Percentiles rank a stretch among this genome's conserved stretches.
phyloP scores from a whole-genome alignment of 2,329 filamentous ascomycete species.

The Fusarium staphyleae region DNA sequence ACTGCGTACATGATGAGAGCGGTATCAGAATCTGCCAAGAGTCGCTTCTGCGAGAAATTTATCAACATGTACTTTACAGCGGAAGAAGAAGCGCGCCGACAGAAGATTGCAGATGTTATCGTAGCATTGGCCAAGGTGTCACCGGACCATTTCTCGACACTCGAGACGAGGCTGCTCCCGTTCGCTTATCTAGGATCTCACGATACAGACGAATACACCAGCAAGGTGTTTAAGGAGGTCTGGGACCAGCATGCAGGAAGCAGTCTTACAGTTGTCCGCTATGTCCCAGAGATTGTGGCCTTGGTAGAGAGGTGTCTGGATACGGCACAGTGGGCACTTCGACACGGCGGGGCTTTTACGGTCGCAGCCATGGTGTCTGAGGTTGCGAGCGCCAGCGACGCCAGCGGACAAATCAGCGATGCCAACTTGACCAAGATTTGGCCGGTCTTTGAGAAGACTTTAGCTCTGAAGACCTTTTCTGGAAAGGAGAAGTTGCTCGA shows the following conservation, averaged over 20 bases:
- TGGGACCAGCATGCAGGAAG: conserved; percentile 94
- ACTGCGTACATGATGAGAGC: conserved; percentile 82
- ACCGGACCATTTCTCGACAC: conserved; percentile 82
- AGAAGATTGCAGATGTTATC: conserved; percentile 83
- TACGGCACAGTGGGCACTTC: conserved; percentile 86
- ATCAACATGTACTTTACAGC: conserved; percentile 80
- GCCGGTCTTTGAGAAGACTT: conserved; percentile 81
- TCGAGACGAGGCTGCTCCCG: conserved; percentile 79
- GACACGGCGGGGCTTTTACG: conserved; percentile 84
- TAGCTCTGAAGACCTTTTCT: conserved; percentile 89
- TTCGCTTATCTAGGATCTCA: conserved; percentile 89
- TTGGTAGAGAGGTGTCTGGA: conserved; percentile 74
- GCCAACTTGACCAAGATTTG: conserved; percentile 72
- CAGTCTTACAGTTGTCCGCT: conserved; percentile 79
- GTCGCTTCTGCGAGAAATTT: conserved; percentile 59
- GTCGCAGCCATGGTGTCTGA: conserved; percentile 76
- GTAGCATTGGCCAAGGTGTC: conserved; percentile 85
- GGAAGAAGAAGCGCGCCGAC: conserved; percentile 77
- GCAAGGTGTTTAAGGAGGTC: conserved; percentile 80
- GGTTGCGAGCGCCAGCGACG: conserved; percentile 65
- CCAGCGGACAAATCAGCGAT: conserved; percentile 65
- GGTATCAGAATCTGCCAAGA: conserved; percentile 57
- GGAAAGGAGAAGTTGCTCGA: conserved; percentile 87
- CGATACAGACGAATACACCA: conserved; percentile 81
- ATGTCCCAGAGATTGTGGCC: conserved; percentile 79